These are phyloP conservation scores for Talaromyces liani DNA, from an alignment of 495 filamentous ascomycete species.

Conservation along the genomic window DNA sequence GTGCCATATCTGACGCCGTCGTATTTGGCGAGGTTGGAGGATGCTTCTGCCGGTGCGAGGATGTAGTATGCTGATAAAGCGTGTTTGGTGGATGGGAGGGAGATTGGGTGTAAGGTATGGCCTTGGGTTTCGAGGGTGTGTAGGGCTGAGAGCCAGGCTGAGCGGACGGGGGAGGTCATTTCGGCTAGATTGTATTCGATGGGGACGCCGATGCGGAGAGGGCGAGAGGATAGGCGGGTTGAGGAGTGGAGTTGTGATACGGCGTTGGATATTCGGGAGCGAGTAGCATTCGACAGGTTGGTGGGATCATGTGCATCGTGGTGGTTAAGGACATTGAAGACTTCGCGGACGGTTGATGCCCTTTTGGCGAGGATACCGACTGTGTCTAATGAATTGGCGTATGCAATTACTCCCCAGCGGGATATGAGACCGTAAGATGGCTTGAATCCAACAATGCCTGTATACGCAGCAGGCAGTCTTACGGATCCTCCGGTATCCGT, in stretches of 20 bases:
- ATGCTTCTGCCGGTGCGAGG: constrained; percentile 89
- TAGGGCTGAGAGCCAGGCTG: constrained; percentile 59
- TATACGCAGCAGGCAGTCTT: constrained; percentile 85
- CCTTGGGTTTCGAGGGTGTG: constrained; percentile 49
- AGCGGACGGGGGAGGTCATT: constrained; percentile 58
- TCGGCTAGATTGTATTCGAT: constrained; percentile 83
- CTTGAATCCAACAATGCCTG: constrained; percentile 83
- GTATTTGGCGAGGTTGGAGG: constrained; percentile 96
- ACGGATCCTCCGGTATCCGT: constrained; percentile 96
- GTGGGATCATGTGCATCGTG: constrained; percentile 77
- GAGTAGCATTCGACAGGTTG: constrained; percentile 46
- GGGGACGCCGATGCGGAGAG: constrained; percentile 64
- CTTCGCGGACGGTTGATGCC: constrained; percentile 36
- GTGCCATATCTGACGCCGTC: constrained; percentile 88
- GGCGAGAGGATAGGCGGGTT: constrained; percentile 20
- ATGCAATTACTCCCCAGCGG: constrained; percentile 85
- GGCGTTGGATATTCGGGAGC: constrained; percentile 32
- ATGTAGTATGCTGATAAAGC: constrained; percentile 93
- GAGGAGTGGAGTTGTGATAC: constrained; percentile 19
- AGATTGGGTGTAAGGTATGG: constrained; percentile 64
- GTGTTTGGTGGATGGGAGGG: constrained; percentile 74
- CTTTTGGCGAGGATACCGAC: constrained; percentile 67
- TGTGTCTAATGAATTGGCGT: constrained; percentile 93
- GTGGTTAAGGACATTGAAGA: constrained; percentile 51
- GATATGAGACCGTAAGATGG: constrained; percentile 82